Percentiles rank a stretch among this genome's conserved stretches.
These are phyloP conservation scores for Citrus medica DNA, from an alignment of 345 rosid genomes.

Conservation along the genomic window DNA sequence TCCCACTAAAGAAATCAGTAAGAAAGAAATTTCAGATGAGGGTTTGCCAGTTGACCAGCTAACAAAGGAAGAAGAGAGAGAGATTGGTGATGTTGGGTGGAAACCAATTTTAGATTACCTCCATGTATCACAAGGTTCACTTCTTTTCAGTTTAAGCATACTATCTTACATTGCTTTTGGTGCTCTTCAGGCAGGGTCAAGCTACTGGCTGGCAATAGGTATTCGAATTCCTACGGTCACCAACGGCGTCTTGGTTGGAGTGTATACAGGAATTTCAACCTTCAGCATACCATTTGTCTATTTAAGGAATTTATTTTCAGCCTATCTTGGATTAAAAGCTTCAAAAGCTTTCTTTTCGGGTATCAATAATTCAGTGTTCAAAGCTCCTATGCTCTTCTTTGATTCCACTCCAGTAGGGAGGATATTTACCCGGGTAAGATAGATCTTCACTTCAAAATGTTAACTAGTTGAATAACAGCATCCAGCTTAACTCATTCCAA, in stretches of 20 bases:
- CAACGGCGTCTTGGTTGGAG: neutral
- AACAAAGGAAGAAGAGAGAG: constrained; percentile 40
- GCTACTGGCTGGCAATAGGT: constrained; percentile 36
- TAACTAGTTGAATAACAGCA: no score
- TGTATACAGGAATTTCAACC: neutral
- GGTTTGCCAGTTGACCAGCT: constrained; percentile 21
- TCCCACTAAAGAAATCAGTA: neutral
- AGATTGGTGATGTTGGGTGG: constrained; percentile 29
- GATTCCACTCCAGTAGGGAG: constrained; percentile 47
- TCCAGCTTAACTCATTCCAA: no score
- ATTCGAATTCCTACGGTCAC: neutral
- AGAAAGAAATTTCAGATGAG: constrained; percentile 9
- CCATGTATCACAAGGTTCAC: constrained; percentile 13
- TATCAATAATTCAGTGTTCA: constrained; percentile 28
- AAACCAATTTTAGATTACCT: constrained; percentile 31
- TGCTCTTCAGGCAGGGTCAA: constrained; percentile 26
- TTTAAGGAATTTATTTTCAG: neutral
- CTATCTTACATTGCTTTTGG: constrained; percentile 14
- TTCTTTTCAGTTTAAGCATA: constrained; percentile 10
- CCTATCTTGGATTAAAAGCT: constrained; percentile 9
- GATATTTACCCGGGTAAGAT: constrained; percentile 39
- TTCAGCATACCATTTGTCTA: neutral
- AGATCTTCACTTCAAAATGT: no score
- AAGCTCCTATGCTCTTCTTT: constrained; percentile 43
- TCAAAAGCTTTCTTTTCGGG: constrained; percentile 28